A percentile compares a stretch with the other conserved stretches of the same genome.
Conservation (phyloP, 306 rosid genomes). For the Vachellia collinsii region DNA sequence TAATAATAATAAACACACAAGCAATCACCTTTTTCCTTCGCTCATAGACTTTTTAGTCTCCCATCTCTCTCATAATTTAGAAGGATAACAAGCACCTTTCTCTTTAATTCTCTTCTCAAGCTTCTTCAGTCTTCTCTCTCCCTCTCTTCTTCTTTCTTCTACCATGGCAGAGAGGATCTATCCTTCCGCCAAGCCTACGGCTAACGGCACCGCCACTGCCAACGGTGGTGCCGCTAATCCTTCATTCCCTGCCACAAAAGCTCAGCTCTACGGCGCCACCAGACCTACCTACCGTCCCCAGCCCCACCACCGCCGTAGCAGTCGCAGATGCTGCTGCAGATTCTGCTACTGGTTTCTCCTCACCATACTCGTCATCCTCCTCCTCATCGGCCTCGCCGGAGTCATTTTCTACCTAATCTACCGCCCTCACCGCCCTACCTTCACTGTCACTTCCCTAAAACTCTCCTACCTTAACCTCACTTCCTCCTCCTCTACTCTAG, state of each 20-base stretch:
- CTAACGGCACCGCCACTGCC: slow-evolving; percentile 25
- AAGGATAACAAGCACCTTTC: slow-evolving; percentile 16
- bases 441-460: slow-evolving; percentile 45
- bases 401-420: slow-evolving; percentile 65
- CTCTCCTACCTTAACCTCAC: slow-evolving; percentile 33
- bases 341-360: slow-evolving; percentile 60
- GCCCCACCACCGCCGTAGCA: slow-evolving; percentile 50
- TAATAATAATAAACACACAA: background rate
- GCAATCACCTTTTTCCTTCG: background rate
- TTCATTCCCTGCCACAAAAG: slow-evolving; percentile 63
- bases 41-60: background rate
- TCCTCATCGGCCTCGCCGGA: slow-evolving; percentile 53
- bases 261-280: slow-evolving; percentile 65
- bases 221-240: slow-evolving; percentile 28
- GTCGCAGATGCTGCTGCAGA: slow-evolving; percentile 65
- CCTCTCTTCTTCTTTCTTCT: background rate
- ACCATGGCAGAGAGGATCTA: slow-evolving; percentile 74
- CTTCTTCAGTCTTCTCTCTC: background rate
- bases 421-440: slow-evolving; percentile 51
- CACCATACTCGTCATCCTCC: slow-evolving; percentile 51
- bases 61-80: background rate
- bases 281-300: slow-evolving; percentile 87
- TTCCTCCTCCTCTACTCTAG: slow-evolving; percentile 23
- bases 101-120: background rate
- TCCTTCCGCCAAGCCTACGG: slow-evolving; percentile 58